A percentile compares a stretch with the other conserved stretches of the same genome.
Evolutionary conservation across 2,329 filamentous ascomycete species (phyloP).

Genomic region (Alternaria postmessia): DNA sequence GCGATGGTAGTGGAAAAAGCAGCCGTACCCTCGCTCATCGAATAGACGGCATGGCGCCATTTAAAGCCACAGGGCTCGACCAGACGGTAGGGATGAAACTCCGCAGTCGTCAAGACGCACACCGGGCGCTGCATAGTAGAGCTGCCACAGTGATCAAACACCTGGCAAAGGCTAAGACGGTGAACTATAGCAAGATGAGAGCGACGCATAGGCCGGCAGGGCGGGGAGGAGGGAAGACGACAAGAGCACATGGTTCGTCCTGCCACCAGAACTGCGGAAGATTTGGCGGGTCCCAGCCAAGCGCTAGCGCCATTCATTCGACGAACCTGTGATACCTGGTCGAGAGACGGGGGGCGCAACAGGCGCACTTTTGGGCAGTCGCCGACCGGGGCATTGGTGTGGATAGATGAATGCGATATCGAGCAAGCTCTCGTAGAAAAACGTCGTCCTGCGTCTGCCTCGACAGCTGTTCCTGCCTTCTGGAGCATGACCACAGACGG

Average conservation of each 20-base stretch:
- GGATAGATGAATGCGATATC: background rate
- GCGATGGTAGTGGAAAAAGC: conserved; percentile 11
- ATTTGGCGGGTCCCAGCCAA: conserved; percentile 13
- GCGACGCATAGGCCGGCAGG: conserved; percentile 6
- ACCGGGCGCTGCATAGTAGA: conserved; percentile 1
- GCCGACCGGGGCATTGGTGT: background rate
- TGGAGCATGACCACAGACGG: conserved; percentile 6
- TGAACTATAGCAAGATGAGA: conserved; percentile 4
- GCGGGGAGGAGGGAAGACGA: conserved; percentile 4
- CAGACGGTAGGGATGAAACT: conserved; percentile 11
- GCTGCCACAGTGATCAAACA: conserved; percentile 12
- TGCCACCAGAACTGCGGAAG: conserved; percentile 11
- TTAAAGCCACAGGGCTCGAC: conserved; percentile 4
- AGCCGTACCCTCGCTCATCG: conserved; percentile 2
- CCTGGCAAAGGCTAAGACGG: conserved; percentile 2
- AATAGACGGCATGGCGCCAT: conserved; percentile 2
- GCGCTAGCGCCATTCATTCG: conserved; percentile 13
- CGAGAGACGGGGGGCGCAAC: conserved; percentile 1
- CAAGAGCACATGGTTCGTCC: conserved; percentile 6
- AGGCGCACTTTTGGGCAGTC: background rate
- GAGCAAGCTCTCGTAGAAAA: background rate
- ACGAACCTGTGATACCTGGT: conserved; percentile 8
- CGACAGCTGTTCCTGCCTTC: conserved; percentile 3
- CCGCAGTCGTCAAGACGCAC: background rate
- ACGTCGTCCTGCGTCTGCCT: background rate